A percentile compares a stretch with the other conserved stretches of the same genome.
These are phyloP conservation scores for Peterozyma xylosa DNA, from an alignment of 805 yeast species.

Conservation along the genomic window DNA sequence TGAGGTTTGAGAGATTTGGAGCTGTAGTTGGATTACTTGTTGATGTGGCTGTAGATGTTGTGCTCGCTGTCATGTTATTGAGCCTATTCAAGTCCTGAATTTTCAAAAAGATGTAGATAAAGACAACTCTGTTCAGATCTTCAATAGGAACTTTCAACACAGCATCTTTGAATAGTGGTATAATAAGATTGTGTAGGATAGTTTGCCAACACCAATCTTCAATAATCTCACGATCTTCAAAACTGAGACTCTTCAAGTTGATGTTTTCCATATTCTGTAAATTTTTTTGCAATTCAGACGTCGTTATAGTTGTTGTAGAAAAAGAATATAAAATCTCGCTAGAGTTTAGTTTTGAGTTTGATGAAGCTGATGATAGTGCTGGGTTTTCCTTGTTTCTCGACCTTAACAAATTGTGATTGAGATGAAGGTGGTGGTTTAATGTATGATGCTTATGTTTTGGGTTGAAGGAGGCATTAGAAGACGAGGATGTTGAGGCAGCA, in stretches of 20 bases:
- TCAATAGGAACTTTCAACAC: conserved; percentile 45
- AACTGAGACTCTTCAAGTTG: conserved; percentile 18
- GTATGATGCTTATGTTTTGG: conserved; percentile 4
- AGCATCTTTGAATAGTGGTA: conserved; percentile 43
- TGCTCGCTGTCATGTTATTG: background rate
- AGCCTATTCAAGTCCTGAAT: conserved; percentile 1
- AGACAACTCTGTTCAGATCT: conserved; percentile 43
- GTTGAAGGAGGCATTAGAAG: background rate
- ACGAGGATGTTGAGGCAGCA: conserved; percentile 1
- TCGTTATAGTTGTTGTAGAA: conserved; percentile 19
- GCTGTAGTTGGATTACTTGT: background rate
- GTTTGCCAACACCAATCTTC: conserved; percentile 43
- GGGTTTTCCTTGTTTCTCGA: conserved; percentile 19
- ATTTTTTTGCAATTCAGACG: conserved; percentile 21
- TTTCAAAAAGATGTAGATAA: conserved; percentile 22
- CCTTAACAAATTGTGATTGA: conserved; percentile 16
- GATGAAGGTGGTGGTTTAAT: conserved; percentile 16
- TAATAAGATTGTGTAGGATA: conserved; percentile 30
- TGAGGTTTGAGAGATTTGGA: conserved; percentile 8
- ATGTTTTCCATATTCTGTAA: conserved; percentile 20
- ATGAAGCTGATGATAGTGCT: conserved; percentile 26
- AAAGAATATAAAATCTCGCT: conserved; percentile 29
- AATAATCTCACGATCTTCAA: conserved; percentile 28
- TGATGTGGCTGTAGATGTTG: background rate
- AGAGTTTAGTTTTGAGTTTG: conserved; percentile 25